A percentile compares a stretch with the other conserved stretches of the same genome.
Conservation (phyloP, 2,329 filamentous ascomycete genomes). For the Tolypocladium paradoxum region DNA sequence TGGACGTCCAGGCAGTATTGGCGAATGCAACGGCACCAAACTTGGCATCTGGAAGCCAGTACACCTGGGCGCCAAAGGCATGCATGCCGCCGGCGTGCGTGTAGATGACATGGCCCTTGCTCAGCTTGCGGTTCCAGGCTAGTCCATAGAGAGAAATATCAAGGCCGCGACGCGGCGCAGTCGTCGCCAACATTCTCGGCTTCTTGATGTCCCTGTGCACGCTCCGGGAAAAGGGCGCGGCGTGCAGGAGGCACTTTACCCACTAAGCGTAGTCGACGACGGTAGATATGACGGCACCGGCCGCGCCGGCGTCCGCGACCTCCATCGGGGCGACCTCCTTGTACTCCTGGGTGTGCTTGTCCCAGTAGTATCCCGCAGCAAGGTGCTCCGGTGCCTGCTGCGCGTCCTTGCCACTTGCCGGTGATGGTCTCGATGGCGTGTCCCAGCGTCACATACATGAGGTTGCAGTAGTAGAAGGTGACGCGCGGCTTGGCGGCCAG, state of each 20-base stretch:
- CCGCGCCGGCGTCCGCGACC: constrained; percentile 22
- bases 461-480: constrained; percentile 37
- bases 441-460: constrained; percentile 34
- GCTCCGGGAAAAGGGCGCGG: constrained; percentile 11
- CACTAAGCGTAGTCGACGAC: constrained; percentile 41
- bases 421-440: constrained; percentile 33
- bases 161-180: background rate
- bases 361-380: constrained; percentile 31
- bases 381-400: constrained; percentile 17
- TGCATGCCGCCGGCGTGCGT: constrained; percentile 18
- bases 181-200: constrained; percentile 16
- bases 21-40: background rate
- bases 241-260: constrained; percentile 34
- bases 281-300: constrained; percentile 32
- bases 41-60: constrained; percentile 13
- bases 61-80: constrained; percentile 15
- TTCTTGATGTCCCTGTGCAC: constrained; percentile 19
- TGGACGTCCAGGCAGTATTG: constrained; percentile 12
- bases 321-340: constrained; percentile 14
- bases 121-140: constrained; percentile 16
- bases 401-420: constrained; percentile 17
- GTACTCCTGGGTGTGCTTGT: constrained; percentile 14
- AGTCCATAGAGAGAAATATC: constrained; percentile 16
- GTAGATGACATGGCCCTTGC: constrained; percentile 17
- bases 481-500: constrained; percentile 32